Evolutionary conservation across 176 grass and related monocot genomes (phyloP).

Genomic region (Phoenix roebelenii): DNA sequence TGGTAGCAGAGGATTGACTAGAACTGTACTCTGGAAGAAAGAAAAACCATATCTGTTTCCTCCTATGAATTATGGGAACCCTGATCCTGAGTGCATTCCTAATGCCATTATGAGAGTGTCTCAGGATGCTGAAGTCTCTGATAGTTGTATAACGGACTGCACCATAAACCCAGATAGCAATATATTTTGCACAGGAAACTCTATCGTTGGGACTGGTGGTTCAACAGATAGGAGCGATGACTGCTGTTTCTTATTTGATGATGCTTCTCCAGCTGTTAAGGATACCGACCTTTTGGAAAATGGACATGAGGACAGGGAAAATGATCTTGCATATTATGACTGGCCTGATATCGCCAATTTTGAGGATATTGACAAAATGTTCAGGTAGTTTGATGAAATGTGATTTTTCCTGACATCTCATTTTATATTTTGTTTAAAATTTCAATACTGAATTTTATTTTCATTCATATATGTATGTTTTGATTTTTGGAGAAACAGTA

Average conservation of each 20-base stretch:
- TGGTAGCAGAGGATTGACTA: not conserved
- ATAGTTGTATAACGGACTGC: slow-evolving; percentile 21
- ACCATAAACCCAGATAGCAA: slow-evolving; percentile 20
- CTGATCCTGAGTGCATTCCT: slow-evolving; percentile 27
- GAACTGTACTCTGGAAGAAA: slow-evolving; percentile 19
- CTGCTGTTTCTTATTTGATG: slow-evolving; percentile 26
- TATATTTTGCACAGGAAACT: slow-evolving; percentile 18
- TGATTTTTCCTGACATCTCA: not conserved
- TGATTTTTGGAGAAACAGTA: slow-evolving; percentile 43
- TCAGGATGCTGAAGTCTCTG: slow-evolving; percentile 9
- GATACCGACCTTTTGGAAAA: slow-evolving; percentile 25
- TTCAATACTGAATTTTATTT: slow-evolving; percentile 8
- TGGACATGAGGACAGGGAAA: slow-evolving; percentile 39
- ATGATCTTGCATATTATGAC: slow-evolving; percentile 74
- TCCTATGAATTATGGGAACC: slow-evolving; percentile 8
- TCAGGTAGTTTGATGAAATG: slow-evolving; percentile 55
- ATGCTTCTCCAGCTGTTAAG: slow-evolving; percentile 34
- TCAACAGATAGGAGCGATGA: slow-evolving; percentile 34
- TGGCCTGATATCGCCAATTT: slow-evolving; percentile 89
- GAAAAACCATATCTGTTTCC: slow-evolving; percentile 17
- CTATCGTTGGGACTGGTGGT: slow-evolving; percentile 23
- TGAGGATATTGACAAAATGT: slow-evolving; percentile 76
- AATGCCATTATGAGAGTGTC: slow-evolving; percentile 19
- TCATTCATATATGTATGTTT: not conserved
- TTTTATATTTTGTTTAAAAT: slow-evolving; percentile 2